Evolutionary conservation across 2,329 filamentous ascomycete genomes (phyloP).

Genomic region (Coniochaeta prunicola): DNA sequence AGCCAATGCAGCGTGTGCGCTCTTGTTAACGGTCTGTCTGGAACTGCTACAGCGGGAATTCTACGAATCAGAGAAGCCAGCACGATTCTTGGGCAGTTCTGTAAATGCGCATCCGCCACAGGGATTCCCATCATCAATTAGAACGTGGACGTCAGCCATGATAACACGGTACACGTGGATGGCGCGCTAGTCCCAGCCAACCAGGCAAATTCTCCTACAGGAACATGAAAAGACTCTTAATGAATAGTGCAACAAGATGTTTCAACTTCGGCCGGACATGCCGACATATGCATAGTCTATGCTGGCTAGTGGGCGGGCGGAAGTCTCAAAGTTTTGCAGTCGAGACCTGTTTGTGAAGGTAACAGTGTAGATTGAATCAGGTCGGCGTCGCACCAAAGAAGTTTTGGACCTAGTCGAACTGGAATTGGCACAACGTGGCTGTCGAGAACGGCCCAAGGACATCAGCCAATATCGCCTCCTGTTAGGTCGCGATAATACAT

Average conservation of each 20-base stretch:
- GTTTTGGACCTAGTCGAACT: background rate
- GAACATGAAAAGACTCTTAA: background rate
- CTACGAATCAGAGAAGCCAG: background rate
- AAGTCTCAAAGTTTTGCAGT: background rate
- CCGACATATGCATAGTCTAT: background rate
- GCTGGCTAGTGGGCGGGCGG: background rate
- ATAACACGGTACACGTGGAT: background rate
- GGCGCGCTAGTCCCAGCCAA: background rate
- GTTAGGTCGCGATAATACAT: background rate
- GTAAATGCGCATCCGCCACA: background rate
- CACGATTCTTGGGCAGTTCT: background rate
- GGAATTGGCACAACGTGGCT: background rate
- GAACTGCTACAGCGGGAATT: background rate
- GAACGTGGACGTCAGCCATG: background rate
- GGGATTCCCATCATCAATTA: background rate
- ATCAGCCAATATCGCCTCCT: background rate
- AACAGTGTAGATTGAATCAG: background rate
- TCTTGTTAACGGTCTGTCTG: background rate
- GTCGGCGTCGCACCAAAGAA: background rate
- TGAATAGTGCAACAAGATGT: background rate
- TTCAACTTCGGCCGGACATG: background rate
- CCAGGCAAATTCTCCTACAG: background rate
- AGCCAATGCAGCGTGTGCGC: background rate
- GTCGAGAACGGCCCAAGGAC: background rate
- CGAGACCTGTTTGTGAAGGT: background rate